Base-by-base conservation (phyloP, 352 stramenopile species). In the Globisporangium solare region DNA sequence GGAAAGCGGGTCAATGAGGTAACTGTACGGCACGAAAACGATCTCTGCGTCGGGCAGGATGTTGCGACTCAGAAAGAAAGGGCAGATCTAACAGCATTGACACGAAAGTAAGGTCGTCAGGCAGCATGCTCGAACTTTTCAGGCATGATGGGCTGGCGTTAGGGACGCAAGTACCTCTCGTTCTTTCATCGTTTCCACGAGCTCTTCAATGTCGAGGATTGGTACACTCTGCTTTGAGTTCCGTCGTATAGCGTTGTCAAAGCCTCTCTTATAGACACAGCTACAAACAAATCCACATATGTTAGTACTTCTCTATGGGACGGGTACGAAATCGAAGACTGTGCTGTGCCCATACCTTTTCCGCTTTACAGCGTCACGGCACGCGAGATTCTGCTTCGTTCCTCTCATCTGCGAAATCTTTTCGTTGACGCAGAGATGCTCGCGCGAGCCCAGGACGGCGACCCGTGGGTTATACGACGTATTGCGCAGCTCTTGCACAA, bases 21-120 rank as follows among this genome's bases (percentile, higher is more conserved):
- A 99, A 73, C 99, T 99, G 82, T 99, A 99, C 2, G 98, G 98
- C 56, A 99, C 90, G 55, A 99, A 96, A 24, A 99, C 73, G 56
- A 99, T 87, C 59, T 99, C 92, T 10, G 97, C 95, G 49, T 97
- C 76, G 3, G 90, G 73, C 7, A 98, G 64, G 54, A 96, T 92
- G 20, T 83, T 88, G 24, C 97, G 79, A 5, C 83, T 97, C 47
- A 98, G 72, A 68, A 98, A 99, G 70, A 99, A 99, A 2, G 97
- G 97, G 60, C 97, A 99, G 39, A 98, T 86, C 76, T 98, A 61
- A 39, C 18, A 3, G 3, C 39, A 41, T 15, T 6, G 13, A 10
- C 22, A 42, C 15, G n/a, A 60, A 27, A 31, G 11, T 17, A 18
- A 51, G 57, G 12, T 5, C 10, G 5, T 10, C 27, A 35, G 0